Base-by-base conservation (phyloP, 2,329 filamentous ascomycete species). In the Colletotrichum tropicicola region DNA sequence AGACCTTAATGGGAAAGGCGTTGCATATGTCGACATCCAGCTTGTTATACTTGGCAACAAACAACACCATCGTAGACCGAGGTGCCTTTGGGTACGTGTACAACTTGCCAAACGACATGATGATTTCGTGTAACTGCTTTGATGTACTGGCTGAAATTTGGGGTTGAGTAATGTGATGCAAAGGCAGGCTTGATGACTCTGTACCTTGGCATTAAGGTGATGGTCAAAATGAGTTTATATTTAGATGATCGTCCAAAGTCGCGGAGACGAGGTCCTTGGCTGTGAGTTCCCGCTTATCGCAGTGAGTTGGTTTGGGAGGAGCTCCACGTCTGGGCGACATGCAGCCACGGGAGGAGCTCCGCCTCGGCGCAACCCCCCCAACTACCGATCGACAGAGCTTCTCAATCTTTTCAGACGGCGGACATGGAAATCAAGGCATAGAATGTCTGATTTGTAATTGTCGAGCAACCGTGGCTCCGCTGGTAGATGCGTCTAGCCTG, bases 41-140 rank as follows among this genome's bases (percentile, higher is more conserved):
- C n/a, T 28, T 47, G 28, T 57, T 47, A 28, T 57, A 57, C 21
- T 57, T 57, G 10, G 53, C 43, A 15, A 57, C 21, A 10, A 57
- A 57, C 2, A 57, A 28, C 8, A 48, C 53, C 53, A 57, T 57
- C 6, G 53, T 48, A 2, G 53, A 57, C 8, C 41, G 53, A 17
- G 53, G 53, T 0, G 53, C 41, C 28, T 57, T 57, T 13, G 41
- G 43, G 19, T 48, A 57, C 2, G 41, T 57, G 53, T 57, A 57
- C 9, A 57, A 17, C 41, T 57, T 57, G 41, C 53, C 53, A 27
- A 57, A 57, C 32, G 53, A 57, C 43, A 57, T 57, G 15, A 19
- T 72, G 37, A 21, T 35, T 35, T 35, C 13, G 12, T 6, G 32
- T 7, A 15, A 35, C 10, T 35, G 32, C 12, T 6, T 12, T n/a